A percentile compares a stretch with the other conserved stretches of the same genome.
phyloP scores from a whole-genome alignment of 2,329 filamentous ascomycete genomes.

The Rhynchosporium graminicola region DNA sequence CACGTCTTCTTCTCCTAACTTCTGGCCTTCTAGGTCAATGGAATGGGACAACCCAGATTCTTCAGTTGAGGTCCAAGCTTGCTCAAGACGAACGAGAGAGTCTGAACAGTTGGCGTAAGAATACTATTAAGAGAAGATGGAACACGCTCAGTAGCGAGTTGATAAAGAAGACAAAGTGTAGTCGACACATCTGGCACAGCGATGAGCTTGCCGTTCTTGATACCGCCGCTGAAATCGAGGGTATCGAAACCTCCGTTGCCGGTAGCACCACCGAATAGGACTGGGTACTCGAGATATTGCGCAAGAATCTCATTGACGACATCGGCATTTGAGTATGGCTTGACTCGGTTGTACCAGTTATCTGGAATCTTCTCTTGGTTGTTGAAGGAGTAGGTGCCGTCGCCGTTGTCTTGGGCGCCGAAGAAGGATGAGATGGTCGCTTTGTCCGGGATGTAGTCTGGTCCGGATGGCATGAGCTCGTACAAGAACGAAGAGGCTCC shows the following conservation, averaged over 20 bases:
- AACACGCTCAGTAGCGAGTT: slow-evolving; percentile 43
- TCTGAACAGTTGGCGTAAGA: slow-evolving; percentile 42
- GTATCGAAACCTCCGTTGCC: slow-evolving; percentile 43
- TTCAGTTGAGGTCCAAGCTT: slow-evolving; percentile 40
- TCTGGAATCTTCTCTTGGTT: slow-evolving; percentile 38
- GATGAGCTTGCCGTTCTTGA: slow-evolving; percentile 44
- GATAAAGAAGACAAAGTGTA: slow-evolving; percentile 47
- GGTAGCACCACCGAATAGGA: slow-evolving; percentile 47
- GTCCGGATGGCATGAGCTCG: slow-evolving; percentile 32
- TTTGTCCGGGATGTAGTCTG: slow-evolving; percentile 35
- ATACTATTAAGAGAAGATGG: slow-evolving; percentile 43
- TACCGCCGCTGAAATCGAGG: slow-evolving; percentile 43
- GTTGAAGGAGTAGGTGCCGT: slow-evolving; percentile 43
- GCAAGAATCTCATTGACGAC: slow-evolving; percentile 44
- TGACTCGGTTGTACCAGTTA: slow-evolving; percentile 31
- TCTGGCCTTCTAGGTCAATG: slow-evolving; percentile 17
- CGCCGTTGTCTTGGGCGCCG: slow-evolving; percentile 43
- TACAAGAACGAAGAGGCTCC: slow-evolving; percentile 34
- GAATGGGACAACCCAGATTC: slow-evolving; percentile 43
- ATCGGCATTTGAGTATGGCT: slow-evolving; percentile 40
- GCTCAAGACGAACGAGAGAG: slow-evolving; percentile 31
- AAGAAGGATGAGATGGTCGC: slow-evolving; percentile 40
- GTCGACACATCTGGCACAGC: slow-evolving; percentile 32
- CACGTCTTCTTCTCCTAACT: not conserved
- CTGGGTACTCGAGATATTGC: slow-evolving; percentile 46